Evolutionary conservation across 2,329 filamentous ascomycete genomes (phyloP).

Genomic region (Alternaria arbusti): DNA sequence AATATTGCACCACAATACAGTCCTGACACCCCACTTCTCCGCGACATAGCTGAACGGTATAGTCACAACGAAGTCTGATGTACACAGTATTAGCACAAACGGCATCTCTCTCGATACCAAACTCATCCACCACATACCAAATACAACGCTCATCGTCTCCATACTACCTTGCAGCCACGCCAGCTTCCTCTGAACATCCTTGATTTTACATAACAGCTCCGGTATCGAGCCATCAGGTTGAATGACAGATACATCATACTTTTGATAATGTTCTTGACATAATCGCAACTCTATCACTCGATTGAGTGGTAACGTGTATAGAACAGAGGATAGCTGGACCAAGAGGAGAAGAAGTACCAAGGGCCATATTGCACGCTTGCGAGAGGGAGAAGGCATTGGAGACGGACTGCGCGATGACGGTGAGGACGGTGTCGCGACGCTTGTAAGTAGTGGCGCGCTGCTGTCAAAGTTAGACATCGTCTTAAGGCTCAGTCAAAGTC

Average conservation of each 20-base stretch:
- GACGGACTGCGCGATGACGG: conserved; percentile 14
- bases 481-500: background rate
- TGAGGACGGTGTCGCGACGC: conserved; percentile 1
- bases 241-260: conserved; percentile 48
- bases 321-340: conserved; percentile 39
- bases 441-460: conserved; percentile 12
- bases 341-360: conserved; percentile 42
- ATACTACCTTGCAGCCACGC: conserved; percentile 60
- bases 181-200: conserved; percentile 58
- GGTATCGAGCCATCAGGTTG: conserved; percentile 51
- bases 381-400: background rate
- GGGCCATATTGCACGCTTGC: conserved; percentile 29
- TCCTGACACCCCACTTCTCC: conserved; percentile 34
- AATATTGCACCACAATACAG: conserved; percentile 43
- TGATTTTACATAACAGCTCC: conserved; percentile 62
- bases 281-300: conserved; percentile 46
- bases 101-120: background rate
- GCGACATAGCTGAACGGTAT: conserved; percentile 46
- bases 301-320: conserved; percentile 48
- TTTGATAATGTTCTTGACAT: conserved; percentile 59
- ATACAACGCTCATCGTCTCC: conserved; percentile 46
- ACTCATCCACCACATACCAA: conserved; percentile 33
- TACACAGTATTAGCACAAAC: background rate
- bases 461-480: background rate
- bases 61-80: conserved; percentile 42